These are phyloP conservation scores for Coniochaeta prunicola DNA, from an alignment of 2,329 filamentous ascomycete genomes.

Conservation along the genomic window DNA sequence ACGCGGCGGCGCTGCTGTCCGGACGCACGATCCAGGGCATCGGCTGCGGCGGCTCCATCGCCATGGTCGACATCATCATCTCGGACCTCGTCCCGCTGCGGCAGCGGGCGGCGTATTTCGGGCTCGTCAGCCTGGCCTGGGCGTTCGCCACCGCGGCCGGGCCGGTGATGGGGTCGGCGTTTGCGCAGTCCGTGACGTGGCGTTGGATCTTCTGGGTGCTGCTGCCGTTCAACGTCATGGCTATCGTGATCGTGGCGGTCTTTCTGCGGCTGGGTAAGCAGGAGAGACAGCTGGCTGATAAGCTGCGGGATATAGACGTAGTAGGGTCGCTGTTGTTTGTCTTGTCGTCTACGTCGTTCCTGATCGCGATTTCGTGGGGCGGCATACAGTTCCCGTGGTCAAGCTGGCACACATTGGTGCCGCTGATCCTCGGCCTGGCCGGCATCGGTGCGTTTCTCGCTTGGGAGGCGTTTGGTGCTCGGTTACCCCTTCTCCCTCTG, in stretches of 20 bases:
- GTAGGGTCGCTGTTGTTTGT: slow-evolving; percentile 12
- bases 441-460: slow-evolving; percentile 24
- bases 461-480: slow-evolving; percentile 27
- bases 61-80: slow-evolving; percentile 22
- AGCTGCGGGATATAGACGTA: slow-evolving; percentile 10
- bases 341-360: slow-evolving; percentile 5
- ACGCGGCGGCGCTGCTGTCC: slow-evolving; percentile 21
- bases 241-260: slow-evolving; percentile 14
- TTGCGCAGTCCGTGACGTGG: slow-evolving; percentile 18
- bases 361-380: slow-evolving; percentile 13
- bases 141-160: slow-evolving; percentile 20
- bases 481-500: slow-evolving; percentile 22
- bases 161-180: slow-evolving; percentile 20
- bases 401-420: slow-evolving; percentile 17
- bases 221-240: slow-evolving; percentile 21
- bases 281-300: slow-evolving; percentile 14
- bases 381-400: slow-evolving; percentile 11
- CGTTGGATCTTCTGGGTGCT: slow-evolving; percentile 29
- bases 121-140: slow-evolving; percentile 17
- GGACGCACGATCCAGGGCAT: slow-evolving; percentile 28
- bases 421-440: slow-evolving; percentile 28
- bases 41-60: slow-evolving; percentile 22
- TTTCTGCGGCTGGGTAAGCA: slow-evolving; percentile 17
- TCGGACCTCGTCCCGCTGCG: slow-evolving; percentile 25
- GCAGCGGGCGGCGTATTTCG: slow-evolving; percentile 21